Base-by-base conservation (phyloP, 2,329 filamentous ascomycete genomes). In the Pseudopithomyces chartarum region DNA sequence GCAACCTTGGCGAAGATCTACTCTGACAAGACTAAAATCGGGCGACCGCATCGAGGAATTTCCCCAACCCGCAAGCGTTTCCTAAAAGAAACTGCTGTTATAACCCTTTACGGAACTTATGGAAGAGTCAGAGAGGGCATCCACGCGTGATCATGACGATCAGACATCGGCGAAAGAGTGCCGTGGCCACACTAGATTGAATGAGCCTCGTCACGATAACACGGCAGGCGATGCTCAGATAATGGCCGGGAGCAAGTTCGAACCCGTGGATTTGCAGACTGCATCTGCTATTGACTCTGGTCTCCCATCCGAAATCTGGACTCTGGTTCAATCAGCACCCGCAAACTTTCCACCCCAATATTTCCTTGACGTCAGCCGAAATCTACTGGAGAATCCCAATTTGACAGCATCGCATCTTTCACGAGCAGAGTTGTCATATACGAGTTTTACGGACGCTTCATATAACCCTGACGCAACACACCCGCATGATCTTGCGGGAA, bases 381-480 rank as follows among this genome's bases (percentile, higher is more conserved):
- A 93, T 67, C 79, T 93, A 55, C 84, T 94, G 61, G 84, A 84
- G 63, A 93, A 94, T 66, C 91, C 91, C 0, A 94, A 95, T 63
- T 81, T 92, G 74, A 92, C 91, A 62, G 90, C 90, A 0, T 87
- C 84, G 15, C 90, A 89, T 82, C 81, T 95, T 1, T 91, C 92
- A 67, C 85, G 91, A 29, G 91, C 90, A 45, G 90, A 95, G 67
- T 87, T 94, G 23, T 81, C 90, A 23, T 82, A 85, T 56, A 84
- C 88, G 61, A 78, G 76, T 58, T 72, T 78, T 55, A 70, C 70
- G 12, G 75, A 74, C 61, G 68, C 70, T 10, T 67, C 73, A 1
- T 76, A 74, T 36, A 71, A 75, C 22, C 66, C 68, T 1, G 57
- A 68, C 4, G 67, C 71, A 19, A 63, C 61, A 22, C 64, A 72